Evolutionary conservation across 202 grass and related monocot genomes (phyloP).

Genomic region (Musa balbisiana): DNA sequence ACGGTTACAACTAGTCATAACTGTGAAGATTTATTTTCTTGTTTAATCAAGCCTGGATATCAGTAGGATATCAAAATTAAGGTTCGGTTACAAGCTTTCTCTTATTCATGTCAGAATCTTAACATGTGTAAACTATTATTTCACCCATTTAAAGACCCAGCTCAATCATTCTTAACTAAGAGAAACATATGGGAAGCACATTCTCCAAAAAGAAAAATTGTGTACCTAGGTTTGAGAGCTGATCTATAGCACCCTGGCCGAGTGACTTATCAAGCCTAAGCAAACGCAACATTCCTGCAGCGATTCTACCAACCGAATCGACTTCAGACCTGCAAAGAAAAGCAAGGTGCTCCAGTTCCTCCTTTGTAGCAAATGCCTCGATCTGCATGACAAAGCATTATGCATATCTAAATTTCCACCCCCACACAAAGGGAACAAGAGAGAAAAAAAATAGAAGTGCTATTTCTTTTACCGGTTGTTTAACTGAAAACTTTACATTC

Average conservation of each 20-base stretch:
- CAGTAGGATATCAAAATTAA: not conserved
- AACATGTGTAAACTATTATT: too few species aligned
- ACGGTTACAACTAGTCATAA: not conserved
- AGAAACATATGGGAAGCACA: not conserved
- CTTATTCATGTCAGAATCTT: too few species aligned
- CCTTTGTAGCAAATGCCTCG: constrained; percentile 79
- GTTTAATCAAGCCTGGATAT: not conserved
- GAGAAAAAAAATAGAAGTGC: not conserved
- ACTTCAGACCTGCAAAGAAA: constrained; percentile 79
- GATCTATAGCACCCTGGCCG: constrained; percentile 73
- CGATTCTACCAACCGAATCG: constrained; percentile 91
- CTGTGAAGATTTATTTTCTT: not conserved
- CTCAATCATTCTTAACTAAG: not conserved
- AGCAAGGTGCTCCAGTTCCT: constrained; percentile 79
- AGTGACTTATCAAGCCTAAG: constrained; percentile 96
- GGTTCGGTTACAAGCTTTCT: too few species aligned
- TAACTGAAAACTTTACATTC: constrained; percentile 94
- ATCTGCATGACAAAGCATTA: constrained; percentile 47
- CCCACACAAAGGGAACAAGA: constrained; percentile 15
- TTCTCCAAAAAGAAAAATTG: not conserved
- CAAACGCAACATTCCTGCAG: constrained; percentile 79
- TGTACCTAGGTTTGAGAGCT: constrained; percentile 88
- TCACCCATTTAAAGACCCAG: not conserved
- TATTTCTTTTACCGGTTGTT: constrained; percentile 56
- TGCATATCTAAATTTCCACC: constrained; percentile 1